These are phyloP conservation scores for Trichothecium sympodiale DNA, from an alignment of 2,329 filamentous ascomycete genomes.

Conservation along the genomic window DNA sequence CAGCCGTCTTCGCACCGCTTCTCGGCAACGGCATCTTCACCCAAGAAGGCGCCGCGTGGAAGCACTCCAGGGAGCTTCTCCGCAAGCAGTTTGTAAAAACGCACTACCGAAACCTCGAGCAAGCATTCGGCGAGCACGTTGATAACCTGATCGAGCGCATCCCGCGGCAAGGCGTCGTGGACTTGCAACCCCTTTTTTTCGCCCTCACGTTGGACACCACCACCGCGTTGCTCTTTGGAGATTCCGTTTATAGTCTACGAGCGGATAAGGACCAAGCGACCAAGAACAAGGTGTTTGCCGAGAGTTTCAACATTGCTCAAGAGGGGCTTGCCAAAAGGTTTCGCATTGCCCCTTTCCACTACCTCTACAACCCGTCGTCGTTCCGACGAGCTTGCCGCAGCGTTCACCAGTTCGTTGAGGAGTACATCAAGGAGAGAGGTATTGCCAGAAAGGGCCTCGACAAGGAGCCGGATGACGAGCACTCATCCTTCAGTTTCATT, in stretches of 20 bases:
- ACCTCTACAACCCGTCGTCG: too few species aligned
- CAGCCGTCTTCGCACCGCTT: too few species aligned
- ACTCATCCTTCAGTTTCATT: too few species aligned
- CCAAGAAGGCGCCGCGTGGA: slow-evolving; percentile 1
- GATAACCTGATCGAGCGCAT: neutral
- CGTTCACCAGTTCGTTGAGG: too few species aligned
- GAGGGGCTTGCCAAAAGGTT: too few species aligned
- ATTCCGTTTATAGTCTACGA: neutral
- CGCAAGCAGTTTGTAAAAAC: slow-evolving; percentile 2
- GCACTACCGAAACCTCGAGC: slow-evolving; percentile 1
- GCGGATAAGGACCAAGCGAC: slow-evolving; percentile 1
- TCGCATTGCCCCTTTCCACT: too few species aligned
- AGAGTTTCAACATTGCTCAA: slow-evolving; percentile 4
- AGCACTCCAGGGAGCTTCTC: slow-evolving; percentile 4
- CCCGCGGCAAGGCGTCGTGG: slow-evolving; percentile 12
- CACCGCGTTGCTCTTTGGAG: slow-evolving; percentile 33
- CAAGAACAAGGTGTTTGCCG: slow-evolving; percentile 4
- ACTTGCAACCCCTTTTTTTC: slow-evolving; percentile 33
- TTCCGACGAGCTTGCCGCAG: too few species aligned
- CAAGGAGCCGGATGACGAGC: too few species aligned
- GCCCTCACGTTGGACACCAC: slow-evolving; percentile 29
- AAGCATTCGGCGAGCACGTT: neutral
- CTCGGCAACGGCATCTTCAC: slow-evolving; percentile 15
- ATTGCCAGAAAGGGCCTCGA: too few species aligned
- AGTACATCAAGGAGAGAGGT: too few species aligned